Percentiles rank a stretch among this genome's conserved stretches.
Conservation (phyloP, 2,329 filamentous ascomycete genomes). For the Daldinia eschscholtzii region DNA sequence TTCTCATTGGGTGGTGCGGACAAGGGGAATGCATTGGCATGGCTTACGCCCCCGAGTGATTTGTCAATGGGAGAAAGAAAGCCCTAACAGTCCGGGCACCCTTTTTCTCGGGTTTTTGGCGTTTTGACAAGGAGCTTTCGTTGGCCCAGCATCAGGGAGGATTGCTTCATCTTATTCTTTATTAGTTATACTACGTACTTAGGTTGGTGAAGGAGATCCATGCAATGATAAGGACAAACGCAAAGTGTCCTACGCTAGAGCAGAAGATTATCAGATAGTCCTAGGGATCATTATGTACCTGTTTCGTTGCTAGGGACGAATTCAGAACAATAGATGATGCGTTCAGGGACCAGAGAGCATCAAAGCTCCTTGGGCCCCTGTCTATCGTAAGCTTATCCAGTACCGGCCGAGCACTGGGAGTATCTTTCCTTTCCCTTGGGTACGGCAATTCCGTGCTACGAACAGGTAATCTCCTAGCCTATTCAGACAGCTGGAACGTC, state of each 20-base stretch:
- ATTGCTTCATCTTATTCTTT: slow-evolving; percentile 9
- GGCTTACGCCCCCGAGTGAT: slow-evolving; percentile 22
- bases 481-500: slow-evolving; percentile 19
- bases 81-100: not conserved
- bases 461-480: slow-evolving; percentile 36
- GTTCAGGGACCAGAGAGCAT: slow-evolving; percentile 6
- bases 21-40: slow-evolving; percentile 4
- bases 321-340: slow-evolving; percentile 5
- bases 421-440: slow-evolving; percentile 14
- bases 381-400: slow-evolving; percentile 26
- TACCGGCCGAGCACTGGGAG: slow-evolving; percentile 21
- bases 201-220: not conserved
- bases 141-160: not conserved
- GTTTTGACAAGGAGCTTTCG: not conserved
- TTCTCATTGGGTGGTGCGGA: slow-evolving; percentile 8
- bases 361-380: slow-evolving; percentile 5
- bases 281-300: slow-evolving; percentile 20
- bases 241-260: not conserved
- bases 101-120: not conserved
- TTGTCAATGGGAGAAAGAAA: slow-evolving; percentile 18
- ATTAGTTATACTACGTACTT: slow-evolving; percentile 4
- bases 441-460: slow-evolving; percentile 24
- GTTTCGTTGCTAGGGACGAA: slow-evolving; percentile 2
- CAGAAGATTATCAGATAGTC: slow-evolving; percentile 20
- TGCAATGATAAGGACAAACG: not conserved